phyloP scores from a whole-genome alignment of 2,329 filamentous ascomycete species.

The Bipolaris oryzae region DNA sequence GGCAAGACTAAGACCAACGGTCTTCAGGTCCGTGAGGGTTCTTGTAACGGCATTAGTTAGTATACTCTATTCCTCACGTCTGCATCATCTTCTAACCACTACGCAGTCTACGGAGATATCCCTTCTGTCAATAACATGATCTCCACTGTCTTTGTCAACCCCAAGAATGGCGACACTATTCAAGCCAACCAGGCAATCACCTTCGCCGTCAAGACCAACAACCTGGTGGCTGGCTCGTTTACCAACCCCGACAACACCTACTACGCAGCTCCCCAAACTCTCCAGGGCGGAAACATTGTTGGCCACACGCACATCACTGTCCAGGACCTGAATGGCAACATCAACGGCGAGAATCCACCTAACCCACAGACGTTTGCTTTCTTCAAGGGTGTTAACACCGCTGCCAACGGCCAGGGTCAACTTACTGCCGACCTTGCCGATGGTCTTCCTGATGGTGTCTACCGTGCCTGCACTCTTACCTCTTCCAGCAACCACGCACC shows the following conservation, averaged over 20 bases:
- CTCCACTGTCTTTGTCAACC: conserved; percentile 59
- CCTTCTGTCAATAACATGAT: conserved; percentile 60
- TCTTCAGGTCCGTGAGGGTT: conserved; percentile 56
- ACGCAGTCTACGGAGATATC: conserved; percentile 61
- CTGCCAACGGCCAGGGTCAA: conserved; percentile 55
- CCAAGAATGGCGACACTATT: conserved; percentile 52
- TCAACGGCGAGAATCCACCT: conserved; percentile 47
- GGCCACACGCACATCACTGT: conserved; percentile 61
- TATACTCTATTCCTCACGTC: not conserved
- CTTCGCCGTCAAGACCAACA: conserved; percentile 56
- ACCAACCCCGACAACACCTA: conserved; percentile 62
- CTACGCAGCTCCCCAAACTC: conserved; percentile 61
- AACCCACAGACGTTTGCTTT: conserved; percentile 58
- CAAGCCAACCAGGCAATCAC: conserved; percentile 53
- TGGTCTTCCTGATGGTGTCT: conserved; percentile 57
- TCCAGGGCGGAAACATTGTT: conserved; percentile 51
- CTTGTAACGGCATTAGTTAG: conserved; percentile 62
- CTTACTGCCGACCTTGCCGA: conserved; percentile 54
- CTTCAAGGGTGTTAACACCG: conserved; percentile 65
- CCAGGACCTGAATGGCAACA: conserved; percentile 53
- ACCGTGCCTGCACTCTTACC: conserved; percentile 61
- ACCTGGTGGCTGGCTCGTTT: conserved; percentile 60
- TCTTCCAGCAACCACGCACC: conserved; percentile 61
- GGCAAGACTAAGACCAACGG: conserved; percentile 63
- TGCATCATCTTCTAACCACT: not conserved